Base-by-base conservation (phyloP, 2,329 filamentous ascomycete genomes). In the Epichloe elymi region DNA sequence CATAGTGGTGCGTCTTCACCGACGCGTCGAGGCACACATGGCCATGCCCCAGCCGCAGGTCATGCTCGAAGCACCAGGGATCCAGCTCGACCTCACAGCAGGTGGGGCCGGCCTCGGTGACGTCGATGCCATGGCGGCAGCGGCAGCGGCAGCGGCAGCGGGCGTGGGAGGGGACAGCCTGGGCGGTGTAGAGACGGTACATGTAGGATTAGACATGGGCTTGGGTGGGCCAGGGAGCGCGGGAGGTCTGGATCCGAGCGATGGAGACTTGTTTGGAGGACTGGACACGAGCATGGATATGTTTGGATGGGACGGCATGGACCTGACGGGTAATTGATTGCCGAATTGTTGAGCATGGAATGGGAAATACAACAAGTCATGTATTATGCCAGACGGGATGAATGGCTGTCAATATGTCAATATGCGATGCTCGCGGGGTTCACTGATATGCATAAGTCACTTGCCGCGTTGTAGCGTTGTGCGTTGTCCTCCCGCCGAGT, bases 1-100 rank as follows among this genome's bases (percentile, higher is more conserved):
- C 63, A 75, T 75, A 8, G 67, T 81, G 14, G 76, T 84, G 10
- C 78, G 82, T 7, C 72, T 86, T 7, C 71, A 83, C 61, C 72
- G 82, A 26, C 72, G 74, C 2, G 81, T 86, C 11, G 82, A 87
- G 64, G 74, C 76, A n/a, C 82, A 84, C 60, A 74, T 85, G 70
- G 68, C 70, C 36, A 65, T 61, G 58, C 65, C 67, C 20, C 65
- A 67, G 49, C 59, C 66, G 3, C 67, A 68, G 49, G 59, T 64
- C 2, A 70, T 76, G 57, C 64, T 76, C 17, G 70, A 71, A 43
- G 62, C 62, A 23, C 61, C 63, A 4, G 70, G 69, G 38, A 67
- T 76, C 48, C 63, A 61, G 12, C 62, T 75, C 5, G 67, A 63
- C 36, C 57, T 74, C 4, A 66, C 66, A 49, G 67, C 65, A 8